Evolutionary conservation across 228 moss, liverwort and hornwort species (phyloP), one percentile per base, ranked within the genome.

Genomic region (Sphagnum fallax): DNA sequence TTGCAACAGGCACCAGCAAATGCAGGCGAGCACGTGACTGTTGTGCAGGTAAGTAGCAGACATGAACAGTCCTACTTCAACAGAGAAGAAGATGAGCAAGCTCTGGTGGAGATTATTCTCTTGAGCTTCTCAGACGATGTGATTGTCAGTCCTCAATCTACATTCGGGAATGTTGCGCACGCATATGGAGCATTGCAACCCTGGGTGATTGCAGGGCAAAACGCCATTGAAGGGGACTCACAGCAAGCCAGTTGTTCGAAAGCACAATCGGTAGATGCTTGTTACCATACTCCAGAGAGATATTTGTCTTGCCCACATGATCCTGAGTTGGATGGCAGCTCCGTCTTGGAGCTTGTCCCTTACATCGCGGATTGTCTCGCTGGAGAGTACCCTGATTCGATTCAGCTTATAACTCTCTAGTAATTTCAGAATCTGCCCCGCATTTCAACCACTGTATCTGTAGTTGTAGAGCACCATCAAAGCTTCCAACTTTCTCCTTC

Each of bases 231-330:
- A 0, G 64, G 78, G 55, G 55, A n/a, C 6, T 0, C 57, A 50
- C 14, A 67, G 32, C 32, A 32, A 32, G 32, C 32, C 32, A 32
- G 32, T 32, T 93, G 93, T 49, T 72, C 78, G 52, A 75, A 90
- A 8, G 88, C 79, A 9, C 86, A 88, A 62, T 88, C 87, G 4
- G 73, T 69, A 8, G 90, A 82, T 18, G 63, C 70, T 5, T 74
- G 78, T 64, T 52, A 68, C 67, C 67, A 86, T 58, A 0, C 10
- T 63, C 82, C 86, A 4, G 10, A 78, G 10, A 75, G 73, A 4
- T 32, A 32, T 32, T 86, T 77, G 52, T 9, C 70, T 9, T 83
- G 86, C 49, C 80, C 78, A 0, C 49, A 83, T 63, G 86, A 83
- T n/a, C 83, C 83, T 11, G 50, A 71, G 1, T 5, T 86, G 65